Conservation (phyloP, 345 rosid species). For the Populus alba region DNA sequence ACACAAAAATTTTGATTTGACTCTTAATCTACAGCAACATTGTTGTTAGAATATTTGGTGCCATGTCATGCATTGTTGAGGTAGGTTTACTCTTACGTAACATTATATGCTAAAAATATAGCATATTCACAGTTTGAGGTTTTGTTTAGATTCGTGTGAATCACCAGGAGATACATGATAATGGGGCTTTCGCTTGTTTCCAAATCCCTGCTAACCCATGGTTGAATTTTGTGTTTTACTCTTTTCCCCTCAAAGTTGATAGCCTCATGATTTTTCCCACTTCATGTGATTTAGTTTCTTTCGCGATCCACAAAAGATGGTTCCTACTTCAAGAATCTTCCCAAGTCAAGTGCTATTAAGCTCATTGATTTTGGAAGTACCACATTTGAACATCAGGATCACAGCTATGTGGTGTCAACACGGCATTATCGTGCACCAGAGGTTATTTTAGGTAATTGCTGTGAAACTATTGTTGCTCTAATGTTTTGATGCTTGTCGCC, state of each 20-base stretch:
- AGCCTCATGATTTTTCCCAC: not conserved
- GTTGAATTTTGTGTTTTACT: not conserved
- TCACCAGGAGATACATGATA: not conserved
- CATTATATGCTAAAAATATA: not conserved
- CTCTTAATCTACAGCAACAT: not conserved
- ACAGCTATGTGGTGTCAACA: slow-evolving; percentile 75
- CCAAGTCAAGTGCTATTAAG: slow-evolving; percentile 83
- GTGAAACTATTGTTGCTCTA: not conserved
- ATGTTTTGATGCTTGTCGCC: slow-evolving; percentile 1
- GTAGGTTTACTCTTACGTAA: not conserved
- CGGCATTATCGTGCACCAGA: slow-evolving; percentile 85
- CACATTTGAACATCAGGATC: slow-evolving; percentile 77
- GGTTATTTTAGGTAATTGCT: slow-evolving; percentile 61
- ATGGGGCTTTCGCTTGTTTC: not conserved
- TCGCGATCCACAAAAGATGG: slow-evolving; percentile 67
- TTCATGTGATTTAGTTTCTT: slow-evolving; percentile 40
- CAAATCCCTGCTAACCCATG: not conserved
- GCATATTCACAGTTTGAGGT: not conserved
- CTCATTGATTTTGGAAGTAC: slow-evolving; percentile 88
- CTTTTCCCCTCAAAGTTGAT: not conserved
- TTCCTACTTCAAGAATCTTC: slow-evolving; percentile 68
- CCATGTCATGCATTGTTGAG: not conserved
- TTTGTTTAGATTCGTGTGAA: not conserved
- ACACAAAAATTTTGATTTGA: not conserved
- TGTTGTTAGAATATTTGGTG: not conserved